Base-by-base conservation (phyloP, 1,139 yeast species). In the Taphrina populina region DNA sequence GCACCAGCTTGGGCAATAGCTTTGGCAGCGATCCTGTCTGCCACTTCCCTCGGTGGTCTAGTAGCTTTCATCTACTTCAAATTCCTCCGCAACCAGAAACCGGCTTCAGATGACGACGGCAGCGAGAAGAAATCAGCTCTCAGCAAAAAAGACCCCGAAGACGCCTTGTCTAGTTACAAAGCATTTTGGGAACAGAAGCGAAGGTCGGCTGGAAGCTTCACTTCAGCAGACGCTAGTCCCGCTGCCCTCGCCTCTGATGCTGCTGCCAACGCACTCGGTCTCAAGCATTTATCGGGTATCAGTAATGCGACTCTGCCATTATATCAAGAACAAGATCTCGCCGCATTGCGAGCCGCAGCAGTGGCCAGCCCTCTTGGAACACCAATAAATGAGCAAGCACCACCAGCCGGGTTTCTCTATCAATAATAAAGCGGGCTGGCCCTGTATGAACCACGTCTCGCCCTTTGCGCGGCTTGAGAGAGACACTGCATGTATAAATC, bases 161-260 rank as follows among this genome's bases (percentile, higher is more conserved):
- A 49, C 26, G 54, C 54, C 11, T 19, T 49, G 23, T 30, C 46
- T 30, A 37, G 46, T 13, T 49, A 49, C 46, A 49, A 49, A 21
- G 54, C 54, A 2, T 49, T 49, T 26, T 49, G 54, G 54, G 54
- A 49, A 19, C 30, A 8, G 20, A 49, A 49, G 39, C 19, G 54
- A 39, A 26, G 41, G 24, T 37, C 46, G 10, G 54, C 54, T 8
- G 36, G 36, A 13, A 49, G 54, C 29, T 49, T 37, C 32, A 39
- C 39, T 17, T 34, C 44, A 21, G 54, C 44, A 13, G 54, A 37
- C 13, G 54, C 54, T 5, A 32, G 35, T 15, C 40, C 39, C 2
- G 52, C 35, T 13, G 52, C 40, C 7, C 33, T 45, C 23, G 52
- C 52, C 19, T 33, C 52, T 23, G 52, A 43, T 17, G 11, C 13